Base-by-base conservation (phyloP, 768 basidiomycete species). In the Termitomyces sp. region DNA sequence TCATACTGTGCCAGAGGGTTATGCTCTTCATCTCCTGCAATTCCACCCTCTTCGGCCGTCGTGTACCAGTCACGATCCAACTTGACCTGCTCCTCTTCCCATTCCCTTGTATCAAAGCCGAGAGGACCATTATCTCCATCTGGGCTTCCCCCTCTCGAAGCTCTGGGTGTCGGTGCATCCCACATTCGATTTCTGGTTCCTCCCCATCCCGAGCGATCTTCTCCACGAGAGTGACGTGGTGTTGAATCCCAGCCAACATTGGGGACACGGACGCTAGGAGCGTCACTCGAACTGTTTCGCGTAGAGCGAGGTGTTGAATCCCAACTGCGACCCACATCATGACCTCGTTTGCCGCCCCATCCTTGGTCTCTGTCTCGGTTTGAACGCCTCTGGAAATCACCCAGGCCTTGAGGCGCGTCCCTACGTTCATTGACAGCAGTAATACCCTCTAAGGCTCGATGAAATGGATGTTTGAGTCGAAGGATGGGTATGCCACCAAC, bases 51-150 rank as follows among this genome's bases (percentile, higher is more conserved):
- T 64, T 94, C 96, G 22, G 90, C 91, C 42, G 89, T 88, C 50
- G 84, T 87, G 66, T 98, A 99, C 97, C 97, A 99, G 64, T 98
- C 94, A 25, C 97, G 78, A 69, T 99, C 97, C 64, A 98, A 66
- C 56, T 80, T 80, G 12, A 94, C 80, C 68, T 97, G 94, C 68
- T 98, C 97, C 63, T 98, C 96, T 69, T 98, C 97, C 97, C 96
- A 99, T 64, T 97, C 96, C 47, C 89, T 78, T 41, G 81, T 77
- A 65, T 94, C 89, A 27, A 95, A 69, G 7, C 81, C 84, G 18
- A 83, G 70, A 13, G 80, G 79, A 23, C 73, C 80, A 48, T 82
- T 86, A 31, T 86, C 86, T 44, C 77, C 84, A 43, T 90, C 88
- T 6, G 86, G 84, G 58, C 88, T 90, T 0, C 76, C 81, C 3